Percentiles rank a stretch among this genome's conserved stretches.
Evolutionary conservation across 2,329 filamentous ascomycete species (phyloP).

Genomic region (Penicillium polonicum): DNA sequence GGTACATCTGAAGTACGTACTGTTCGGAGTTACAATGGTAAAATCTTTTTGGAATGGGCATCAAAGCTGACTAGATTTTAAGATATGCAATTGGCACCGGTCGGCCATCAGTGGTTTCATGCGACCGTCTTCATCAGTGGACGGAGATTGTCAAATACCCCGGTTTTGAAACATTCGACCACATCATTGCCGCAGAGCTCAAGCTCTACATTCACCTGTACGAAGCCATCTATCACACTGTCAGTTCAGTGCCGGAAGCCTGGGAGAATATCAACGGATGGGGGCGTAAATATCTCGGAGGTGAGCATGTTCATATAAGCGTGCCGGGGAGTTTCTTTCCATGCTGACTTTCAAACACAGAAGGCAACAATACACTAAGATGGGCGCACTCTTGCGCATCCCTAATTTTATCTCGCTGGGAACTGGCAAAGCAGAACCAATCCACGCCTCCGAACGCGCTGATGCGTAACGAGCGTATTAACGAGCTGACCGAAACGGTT

Average conservation of each 20-base stretch:
- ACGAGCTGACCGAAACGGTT: constrained; percentile 1
- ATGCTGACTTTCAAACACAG: background rate
- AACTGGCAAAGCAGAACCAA: constrained; percentile 7
- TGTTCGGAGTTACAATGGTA: background rate
- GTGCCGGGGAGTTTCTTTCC: fast-evolving
- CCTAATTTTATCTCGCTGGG: constrained; percentile 10
- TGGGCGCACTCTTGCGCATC: constrained; percentile 8
- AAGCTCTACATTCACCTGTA: constrained; percentile 11
- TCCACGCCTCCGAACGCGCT: background rate
- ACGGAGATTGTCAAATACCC: constrained; percentile 7
- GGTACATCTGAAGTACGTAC: constrained; percentile 9
- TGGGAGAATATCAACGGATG: constrained; percentile 8
- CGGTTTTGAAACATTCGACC: constrained; percentile 6
- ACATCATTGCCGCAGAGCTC: constrained; percentile 8
- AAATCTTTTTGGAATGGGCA: background rate
- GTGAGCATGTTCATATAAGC: background rate
- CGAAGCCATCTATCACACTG: constrained; percentile 3
- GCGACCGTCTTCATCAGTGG: constrained; percentile 6
- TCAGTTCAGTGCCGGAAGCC: background rate
- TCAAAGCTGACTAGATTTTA: background rate
- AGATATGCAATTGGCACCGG: constrained; percentile 11
- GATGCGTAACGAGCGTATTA: background rate
- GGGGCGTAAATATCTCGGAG: constrained; percentile 3
- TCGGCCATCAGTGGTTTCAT: constrained; percentile 7
- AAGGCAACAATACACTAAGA: background rate